A percentile compares a stretch with the other conserved stretches of the same genome.
These are phyloP conservation scores for Kodamaea derodonti DNA, from an alignment of 1,139 yeast genomes.

Conservation along the genomic window DNA sequence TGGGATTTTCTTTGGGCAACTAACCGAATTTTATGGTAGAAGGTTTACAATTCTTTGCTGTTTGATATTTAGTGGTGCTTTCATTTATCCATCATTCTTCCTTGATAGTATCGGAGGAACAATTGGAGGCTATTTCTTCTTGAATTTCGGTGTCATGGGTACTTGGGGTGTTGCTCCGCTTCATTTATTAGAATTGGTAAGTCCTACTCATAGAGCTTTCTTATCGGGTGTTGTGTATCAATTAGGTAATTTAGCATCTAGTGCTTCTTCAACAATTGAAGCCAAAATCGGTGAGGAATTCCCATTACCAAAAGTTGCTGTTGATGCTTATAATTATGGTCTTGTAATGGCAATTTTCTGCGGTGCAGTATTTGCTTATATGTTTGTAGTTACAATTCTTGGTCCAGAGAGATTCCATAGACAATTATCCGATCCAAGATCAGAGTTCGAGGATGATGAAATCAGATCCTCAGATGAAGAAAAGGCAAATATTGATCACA, in stretches of 20 bases:
- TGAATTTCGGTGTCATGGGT: constrained; percentile 31
- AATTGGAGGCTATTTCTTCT: constrained; percentile 21
- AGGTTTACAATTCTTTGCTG: constrained; percentile 38
- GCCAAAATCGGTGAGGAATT: constrained; percentile 28
- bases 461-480: not conserved
- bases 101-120: constrained; percentile 15
- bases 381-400: constrained; percentile 23
- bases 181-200: constrained; percentile 34
- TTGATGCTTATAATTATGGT: constrained; percentile 24
- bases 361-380: constrained; percentile 31
- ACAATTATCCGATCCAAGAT: not conserved
- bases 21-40: constrained; percentile 36
- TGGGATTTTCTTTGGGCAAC: constrained; percentile 25
- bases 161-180: constrained; percentile 38
- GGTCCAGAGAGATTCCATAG: constrained; percentile 27
- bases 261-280: constrained; percentile 39
- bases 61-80: constrained; percentile 27
- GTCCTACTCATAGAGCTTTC: constrained; percentile 32
- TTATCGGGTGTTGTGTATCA: constrained; percentile 37
- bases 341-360: constrained; percentile 37
- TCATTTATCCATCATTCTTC: constrained; percentile 32
- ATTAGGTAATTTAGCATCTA: constrained; percentile 34
- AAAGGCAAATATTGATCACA: not conserved
- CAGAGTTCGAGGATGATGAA: not conserved
- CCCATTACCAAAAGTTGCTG: constrained; percentile 17